Evolutionary conservation across 768 basidiomycete genomes (phyloP), one percentile per base, ranked within the genome.

Genomic region (Hemileccinum rubropunctum): DNA sequence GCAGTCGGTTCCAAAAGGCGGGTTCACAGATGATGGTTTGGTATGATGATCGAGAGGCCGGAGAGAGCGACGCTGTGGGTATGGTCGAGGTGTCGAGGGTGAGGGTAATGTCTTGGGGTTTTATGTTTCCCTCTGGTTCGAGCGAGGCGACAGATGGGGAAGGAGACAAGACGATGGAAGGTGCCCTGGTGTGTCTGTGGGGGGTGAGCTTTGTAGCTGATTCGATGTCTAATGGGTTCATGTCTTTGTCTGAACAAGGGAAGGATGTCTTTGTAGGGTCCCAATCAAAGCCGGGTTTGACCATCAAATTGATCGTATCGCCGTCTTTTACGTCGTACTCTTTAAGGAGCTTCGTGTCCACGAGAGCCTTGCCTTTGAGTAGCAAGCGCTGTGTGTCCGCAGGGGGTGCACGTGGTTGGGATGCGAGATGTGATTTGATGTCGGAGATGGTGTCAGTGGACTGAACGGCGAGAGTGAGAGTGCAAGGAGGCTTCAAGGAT

Each of bases 341-440:
- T 63, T 88, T 87, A 35, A 98, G 72, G 10, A 99, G 80, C 65
- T 95, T 95, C 21, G 72, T 73, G 73, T 98, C 95, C 14, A 83
- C 84, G 55, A 98, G 80, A 0, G 88, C 93, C 68, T 99, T 99
- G 49, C 97, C 97, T 71, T 95, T 98, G 46, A 97, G 76, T 11
- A 99, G 75, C 14, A 98, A 80, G 3, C 97, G 77, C 68, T 97
- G 95, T 27, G 79, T 76, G 63, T 91, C 85, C 39, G 84, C 80
- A 9, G 87, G 80, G 0, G 94, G 94, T 0, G 91, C 90, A 42
- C 73, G 72, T 26, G 82, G 73, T 57, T 84, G 74, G 1, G 80
- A 63, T 13, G 86, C 79, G 50, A 98, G 82, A 54, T 82, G 82
- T 2, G 76, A 62, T 68, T 98, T 99, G 67, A 98, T 82, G 39